Evolutionary conservation across 495 filamentous ascomycete genomes (phyloP).

Genomic region (Penicillium ucsense): DNA sequence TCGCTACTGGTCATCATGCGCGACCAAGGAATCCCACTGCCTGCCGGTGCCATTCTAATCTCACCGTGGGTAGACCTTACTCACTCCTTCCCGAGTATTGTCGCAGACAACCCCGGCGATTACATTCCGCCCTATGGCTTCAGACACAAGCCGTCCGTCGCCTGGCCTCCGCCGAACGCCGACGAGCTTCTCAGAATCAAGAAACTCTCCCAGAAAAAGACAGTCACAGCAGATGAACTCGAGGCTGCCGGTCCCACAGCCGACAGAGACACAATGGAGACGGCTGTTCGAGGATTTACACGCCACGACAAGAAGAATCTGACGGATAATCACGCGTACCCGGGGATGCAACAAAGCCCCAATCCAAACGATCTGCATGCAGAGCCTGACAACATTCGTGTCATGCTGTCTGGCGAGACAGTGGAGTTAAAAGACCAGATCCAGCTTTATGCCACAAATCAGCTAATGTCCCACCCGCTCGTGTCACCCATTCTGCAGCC

Average conservation of each 20-base stretch:
- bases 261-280: slow-evolving; percentile 19
- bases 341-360: slow-evolving; percentile 22
- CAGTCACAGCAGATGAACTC: slow-evolving; percentile 18
- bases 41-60: slow-evolving; percentile 82
- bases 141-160: slow-evolving; percentile 66
- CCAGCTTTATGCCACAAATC: slow-evolving; percentile 88
- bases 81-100: slow-evolving; percentile 87
- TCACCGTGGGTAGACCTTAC: slow-evolving; percentile 92
- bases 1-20: slow-evolving; percentile 71
- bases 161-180: slow-evolving; percentile 85
- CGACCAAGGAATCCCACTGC: slow-evolving; percentile 70
- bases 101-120: slow-evolving; percentile 59
- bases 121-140: slow-evolving; percentile 87
- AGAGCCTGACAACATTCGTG: slow-evolving; percentile 38
- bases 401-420: slow-evolving; percentile 60
- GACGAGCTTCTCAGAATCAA: slow-evolving; percentile 51
- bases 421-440: slow-evolving; percentile 83
- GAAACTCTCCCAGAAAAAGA: slow-evolving; percentile 24
- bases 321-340: slow-evolving; percentile 20
- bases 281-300: slow-evolving; percentile 33
- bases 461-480: slow-evolving; percentile 73
- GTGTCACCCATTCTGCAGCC: slow-evolving; percentile 83
- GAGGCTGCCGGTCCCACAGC: slow-evolving; percentile 6
- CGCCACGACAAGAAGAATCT: slow-evolving; percentile 18
- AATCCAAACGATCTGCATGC: slow-evolving; percentile 16